Conservation (phyloP, 495 filamentous ascomycete genomes). For the Penicillium parvum region DNA sequence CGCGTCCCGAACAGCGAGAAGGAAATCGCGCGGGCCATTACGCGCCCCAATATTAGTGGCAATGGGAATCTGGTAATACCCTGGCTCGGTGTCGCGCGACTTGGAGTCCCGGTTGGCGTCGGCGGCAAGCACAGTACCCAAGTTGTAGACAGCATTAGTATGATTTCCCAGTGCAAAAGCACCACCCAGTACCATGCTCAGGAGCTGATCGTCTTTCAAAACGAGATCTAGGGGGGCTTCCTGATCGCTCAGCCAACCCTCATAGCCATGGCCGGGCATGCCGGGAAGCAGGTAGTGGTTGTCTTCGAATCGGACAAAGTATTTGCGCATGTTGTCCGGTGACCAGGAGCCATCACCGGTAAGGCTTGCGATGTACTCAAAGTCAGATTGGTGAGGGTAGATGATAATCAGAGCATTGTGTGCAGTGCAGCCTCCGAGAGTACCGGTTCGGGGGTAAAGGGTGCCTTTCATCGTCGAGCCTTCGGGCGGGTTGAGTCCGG, state of each 20-base stretch:
- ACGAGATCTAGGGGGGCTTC: constrained; percentile 45
- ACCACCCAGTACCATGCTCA: constrained; percentile 46
- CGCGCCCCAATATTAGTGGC: constrained; percentile 42
- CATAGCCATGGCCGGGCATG: constrained; percentile 47
- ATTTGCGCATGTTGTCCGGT: constrained; percentile 39
- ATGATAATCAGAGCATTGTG: constrained; percentile 45
- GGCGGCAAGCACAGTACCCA: constrained; percentile 41
- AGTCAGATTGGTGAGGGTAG: constrained; percentile 42
- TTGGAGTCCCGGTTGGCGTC: constrained; percentile 50
- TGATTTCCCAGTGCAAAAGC: constrained; percentile 46
- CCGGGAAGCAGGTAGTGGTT: constrained; percentile 46
- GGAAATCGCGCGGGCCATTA: constrained; percentile 48
- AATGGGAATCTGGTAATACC: constrained; percentile 52
- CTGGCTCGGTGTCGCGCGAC: constrained; percentile 34
- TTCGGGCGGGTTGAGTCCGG: constrained; percentile 33
- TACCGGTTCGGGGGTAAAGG: constrained; percentile 43
- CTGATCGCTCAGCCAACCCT: constrained; percentile 53
- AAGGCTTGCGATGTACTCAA: constrained; percentile 38
- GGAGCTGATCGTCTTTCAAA: constrained; percentile 47
- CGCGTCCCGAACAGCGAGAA: constrained; percentile 48
- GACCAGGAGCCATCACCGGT: constrained; percentile 44
- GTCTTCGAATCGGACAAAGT: constrained; percentile 45
- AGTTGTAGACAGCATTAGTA: constrained; percentile 33
- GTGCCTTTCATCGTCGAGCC: constrained; percentile 37
- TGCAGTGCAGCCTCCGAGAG: constrained; percentile 43